phyloP scores from a whole-genome alignment of 2,329 filamentous ascomycete species.

The Tolypocladium sp. region DNA sequence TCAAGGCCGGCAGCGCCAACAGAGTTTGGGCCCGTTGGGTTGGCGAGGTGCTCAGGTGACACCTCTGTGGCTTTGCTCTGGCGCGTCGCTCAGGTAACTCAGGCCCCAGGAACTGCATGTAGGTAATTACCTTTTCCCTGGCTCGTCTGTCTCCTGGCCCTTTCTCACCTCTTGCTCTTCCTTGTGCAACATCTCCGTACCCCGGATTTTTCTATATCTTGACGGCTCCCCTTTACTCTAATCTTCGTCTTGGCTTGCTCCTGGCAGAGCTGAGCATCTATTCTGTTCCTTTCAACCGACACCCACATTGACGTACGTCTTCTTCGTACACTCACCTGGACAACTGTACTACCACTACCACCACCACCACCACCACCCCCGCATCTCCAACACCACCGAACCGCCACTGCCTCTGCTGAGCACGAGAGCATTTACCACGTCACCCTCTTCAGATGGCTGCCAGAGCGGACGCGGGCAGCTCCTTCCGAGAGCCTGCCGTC shows the following conservation, averaged over 20 bases:
- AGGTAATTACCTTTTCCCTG: background rate
- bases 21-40: background rate
- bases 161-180: background rate
- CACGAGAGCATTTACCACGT: background rate
- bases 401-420: background rate
- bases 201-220: background rate
- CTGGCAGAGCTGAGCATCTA: background rate
- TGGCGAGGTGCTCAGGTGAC: background rate
- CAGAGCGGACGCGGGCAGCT: conserved; percentile 9
- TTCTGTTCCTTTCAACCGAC: background rate
- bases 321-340: background rate
- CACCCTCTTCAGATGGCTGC: conserved; percentile 11
- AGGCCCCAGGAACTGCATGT: background rate
- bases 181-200: background rate
- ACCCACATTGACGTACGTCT: too few relatives aligned
- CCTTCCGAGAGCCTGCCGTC: conserved; percentile 13
- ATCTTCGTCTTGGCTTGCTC: background rate
- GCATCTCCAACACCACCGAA: background rate
- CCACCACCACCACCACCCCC: background rate
- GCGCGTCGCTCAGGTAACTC: background rate
- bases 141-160: background rate
- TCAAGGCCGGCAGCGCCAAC: background rate
- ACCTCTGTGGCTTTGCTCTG: background rate
- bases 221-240: background rate
- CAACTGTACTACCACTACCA: background rate